Evolutionary conservation across 208 protist species (phyloP), one percentile per base, ranked within the genome.

Genomic region (Leishmania lainsoni): DNA sequence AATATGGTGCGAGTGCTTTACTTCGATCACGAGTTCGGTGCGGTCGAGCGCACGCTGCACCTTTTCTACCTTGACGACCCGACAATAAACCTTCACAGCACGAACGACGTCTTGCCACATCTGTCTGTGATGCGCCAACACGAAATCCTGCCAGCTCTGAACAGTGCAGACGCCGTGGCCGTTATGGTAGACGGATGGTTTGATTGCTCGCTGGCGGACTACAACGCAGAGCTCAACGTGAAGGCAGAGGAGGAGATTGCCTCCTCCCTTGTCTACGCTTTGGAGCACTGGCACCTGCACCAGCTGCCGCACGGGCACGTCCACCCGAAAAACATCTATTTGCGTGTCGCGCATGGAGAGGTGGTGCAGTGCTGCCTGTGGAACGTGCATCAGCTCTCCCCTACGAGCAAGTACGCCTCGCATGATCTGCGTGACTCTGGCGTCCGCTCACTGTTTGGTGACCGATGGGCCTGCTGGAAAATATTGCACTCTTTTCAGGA

Each of bases 271-370:
- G 45, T 95, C 58, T 92, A 87, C 80, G 93, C 90, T 14, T 45
- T 98, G 54, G 93, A 98, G 81, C 93, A 98, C 77, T 97, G 89
- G 91, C 95, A 98, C 75, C 86, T 97, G 63, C 93, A 96, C 81
- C 83, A 88, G 49, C 66, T 91, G 17, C 63, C 85, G 26, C 95
- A 98, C 77, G 92, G 93, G 16, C 88, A 95, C 73, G 76, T 98
- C 10, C 73, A 81, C 48, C 87, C 92, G 12, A 77, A 83, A 73
- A 98, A 98, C 82, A 68, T 98, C 8, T 93, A 94, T 77, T 48
- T 98, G 48, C 80, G 81, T 72, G 85, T 95, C 17, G 83, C 78
- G 48, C 76, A 90, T 68, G 79, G 84, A 17, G 79, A 79, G 63
- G 81, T 92, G 35, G 79, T 89, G 71, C 76, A 81, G n/a, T 97